Conservation (phyloP, 352 stramenopile species). For the Phytophthora colocasiae region DNA sequence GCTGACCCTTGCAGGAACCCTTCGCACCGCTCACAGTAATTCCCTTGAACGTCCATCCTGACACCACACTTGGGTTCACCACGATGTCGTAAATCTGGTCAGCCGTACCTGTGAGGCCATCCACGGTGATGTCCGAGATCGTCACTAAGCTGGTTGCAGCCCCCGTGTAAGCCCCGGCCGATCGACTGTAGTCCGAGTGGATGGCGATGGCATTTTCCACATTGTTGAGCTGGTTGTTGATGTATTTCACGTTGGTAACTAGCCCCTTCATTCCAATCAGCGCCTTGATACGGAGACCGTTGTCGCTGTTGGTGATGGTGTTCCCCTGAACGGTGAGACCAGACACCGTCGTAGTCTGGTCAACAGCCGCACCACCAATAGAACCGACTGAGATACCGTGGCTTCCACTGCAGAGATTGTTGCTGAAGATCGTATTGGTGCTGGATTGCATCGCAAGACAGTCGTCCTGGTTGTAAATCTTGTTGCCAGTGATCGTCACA, state of each 20-base stretch:
- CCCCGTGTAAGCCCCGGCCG: conserved; percentile 18
- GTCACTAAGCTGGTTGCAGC: conserved; percentile 15
- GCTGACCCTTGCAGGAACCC: conserved; percentile 23
- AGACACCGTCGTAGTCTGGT: conserved; percentile 28
- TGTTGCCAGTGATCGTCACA: conserved; percentile 35
- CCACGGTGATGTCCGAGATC: conserved; percentile 24
- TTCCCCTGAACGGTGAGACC: conserved; percentile 37
- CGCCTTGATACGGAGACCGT: conserved; percentile 44
- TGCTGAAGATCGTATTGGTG: conserved; percentile 22
- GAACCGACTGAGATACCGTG: conserved; percentile 47
- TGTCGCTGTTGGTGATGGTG: conserved; percentile 39
- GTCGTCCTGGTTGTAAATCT: conserved; percentile 27
- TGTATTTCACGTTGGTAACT: conserved; percentile 31
- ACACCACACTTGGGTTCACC: conserved; percentile 24
- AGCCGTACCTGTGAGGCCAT: conserved; percentile 24
- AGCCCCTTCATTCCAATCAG: conserved; percentile 33
- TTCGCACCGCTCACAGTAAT: conserved; percentile 16
- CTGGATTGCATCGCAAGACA: conserved; percentile 39
- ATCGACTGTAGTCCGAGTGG: conserved; percentile 30
- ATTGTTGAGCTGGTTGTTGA: conserved; percentile 30
- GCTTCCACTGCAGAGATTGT: conserved; percentile 19
- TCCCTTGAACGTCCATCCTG: conserved; percentile 29
- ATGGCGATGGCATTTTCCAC: conserved; percentile 28
- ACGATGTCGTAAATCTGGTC: conserved; percentile 35
- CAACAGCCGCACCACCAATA: conserved; percentile 21